Evolutionary conservation across 345 rosid genomes (phyloP).

Genomic region (Eucalyptus tenuipes): DNA sequence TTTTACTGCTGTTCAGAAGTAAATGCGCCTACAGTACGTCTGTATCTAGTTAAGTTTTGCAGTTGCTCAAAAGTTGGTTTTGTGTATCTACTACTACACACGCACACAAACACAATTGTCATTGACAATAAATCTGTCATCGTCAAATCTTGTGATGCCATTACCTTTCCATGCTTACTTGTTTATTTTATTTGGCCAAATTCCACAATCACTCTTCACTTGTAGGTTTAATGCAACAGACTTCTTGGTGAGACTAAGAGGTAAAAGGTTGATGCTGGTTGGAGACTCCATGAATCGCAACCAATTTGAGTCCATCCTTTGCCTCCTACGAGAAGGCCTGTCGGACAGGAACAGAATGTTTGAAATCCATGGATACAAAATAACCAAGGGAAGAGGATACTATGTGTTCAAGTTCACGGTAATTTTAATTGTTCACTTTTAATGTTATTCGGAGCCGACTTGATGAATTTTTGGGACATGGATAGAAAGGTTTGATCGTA

Average conservation of each 20-base stretch:
- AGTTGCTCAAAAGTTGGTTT: not conserved
- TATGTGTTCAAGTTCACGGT: conserved; percentile 66
- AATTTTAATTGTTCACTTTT: not conserved
- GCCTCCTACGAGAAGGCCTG: conserved; percentile 74
- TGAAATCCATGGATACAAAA: conserved; percentile 69
- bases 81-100: not conserved
- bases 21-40: not conserved
- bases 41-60: not conserved
- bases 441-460: not conserved
- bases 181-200: not conserved
- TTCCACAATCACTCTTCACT: conserved; percentile 15
- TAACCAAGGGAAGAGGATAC: conserved; percentile 84
- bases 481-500: not conserved
- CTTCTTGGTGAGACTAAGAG: conserved; percentile 73
- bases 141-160: not conserved
- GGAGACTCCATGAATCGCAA: conserved; percentile 97
- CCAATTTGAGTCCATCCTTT: conserved; percentile 84
- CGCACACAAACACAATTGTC: not conserved
- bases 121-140: not conserved
- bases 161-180: conserved; percentile 13
- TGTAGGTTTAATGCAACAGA: conserved; percentile 93
- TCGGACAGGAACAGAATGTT: conserved; percentile 57
- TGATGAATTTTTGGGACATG: not conserved
- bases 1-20: not conserved
- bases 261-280: conserved; percentile 77